Evolutionary conservation across 106 monocot species (phyloP).

Genomic region (Apostasia shenzhenica): DNA sequence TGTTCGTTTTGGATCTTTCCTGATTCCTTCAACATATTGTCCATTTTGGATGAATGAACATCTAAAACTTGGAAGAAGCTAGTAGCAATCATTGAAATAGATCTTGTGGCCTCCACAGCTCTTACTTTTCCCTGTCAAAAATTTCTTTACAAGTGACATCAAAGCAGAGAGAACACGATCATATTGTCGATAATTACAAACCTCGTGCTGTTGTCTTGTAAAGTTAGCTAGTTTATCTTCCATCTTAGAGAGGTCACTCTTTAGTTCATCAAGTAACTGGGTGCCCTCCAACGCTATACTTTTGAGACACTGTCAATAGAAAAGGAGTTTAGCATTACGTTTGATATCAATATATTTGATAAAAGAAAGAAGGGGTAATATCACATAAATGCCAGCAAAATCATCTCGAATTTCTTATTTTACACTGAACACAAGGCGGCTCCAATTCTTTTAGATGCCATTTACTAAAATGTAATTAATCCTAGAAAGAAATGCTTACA

Average conservation of each 20-base stretch:
- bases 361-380: background rate
- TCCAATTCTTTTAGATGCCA: too few relatives aligned
- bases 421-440: too few relatives aligned
- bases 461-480: too few relatives aligned
- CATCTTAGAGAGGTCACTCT: slow-evolving; percentile 24
- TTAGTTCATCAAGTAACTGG: slow-evolving; percentile 43
- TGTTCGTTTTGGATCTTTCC: slow-evolving; percentile 38
- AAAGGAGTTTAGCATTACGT: background rate
- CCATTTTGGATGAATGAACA: slow-evolving; percentile 38
- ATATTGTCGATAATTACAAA: background rate
- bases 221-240: slow-evolving; percentile 35
- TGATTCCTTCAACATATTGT: slow-evolving; percentile 62
- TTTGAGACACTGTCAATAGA: slow-evolving; percentile 27
- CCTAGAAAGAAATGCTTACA: slow-evolving; percentile 15
- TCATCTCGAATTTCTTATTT: too few relatives aligned
- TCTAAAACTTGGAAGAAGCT: slow-evolving; percentile 62
- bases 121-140: slow-evolving; percentile 47
- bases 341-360: background rate
- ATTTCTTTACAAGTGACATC: background rate
- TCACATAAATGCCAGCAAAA: too few relatives aligned
- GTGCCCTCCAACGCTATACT: slow-evolving; percentile 30
- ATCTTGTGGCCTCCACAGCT: slow-evolving; percentile 46
- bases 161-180: background rate
- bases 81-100: slow-evolving; percentile 51
- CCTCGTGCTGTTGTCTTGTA: slow-evolving; percentile 49